Evolutionary conservation across 352 stramenopile genomes (phyloP), one percentile per base, ranked within the genome.

Genomic region (Phytophthora multivora): DNA sequence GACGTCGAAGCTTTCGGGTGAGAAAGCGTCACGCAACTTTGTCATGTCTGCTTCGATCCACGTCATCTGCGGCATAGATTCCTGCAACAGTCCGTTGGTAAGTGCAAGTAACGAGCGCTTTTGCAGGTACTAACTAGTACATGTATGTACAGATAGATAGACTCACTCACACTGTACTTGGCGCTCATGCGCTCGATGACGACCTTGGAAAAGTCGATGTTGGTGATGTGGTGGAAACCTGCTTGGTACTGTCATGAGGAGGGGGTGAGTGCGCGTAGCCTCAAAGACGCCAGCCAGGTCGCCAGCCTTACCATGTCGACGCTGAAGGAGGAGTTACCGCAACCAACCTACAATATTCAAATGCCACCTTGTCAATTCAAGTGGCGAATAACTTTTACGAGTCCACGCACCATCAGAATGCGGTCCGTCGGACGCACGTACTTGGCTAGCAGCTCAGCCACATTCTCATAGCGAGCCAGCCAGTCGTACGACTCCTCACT

Each of bases 401-500:
- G 21, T 16, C 10, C 31, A 58, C 41, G 25, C 58, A 83, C 79
- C 59, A 88, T 73, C 10, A 88, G 58, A 40, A 88, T 79, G 48
- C 76, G 73, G 54, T 76, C 63, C 38, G 64, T 64, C 9, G 59
- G 71, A 43, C 58, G 48, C 16, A 88, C 69, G 66, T 78, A 78
- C 45, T 74, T 62, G 38, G 18, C 38, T 38, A 91, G 36, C 36
- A 83, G 43, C 51, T 69, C 57, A 4, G 67, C 69, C 35, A 90
- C 66, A 23, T 84, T 75, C 11, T 82, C 65, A 51, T 75, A 93
- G 23, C 62, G 52, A 2, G 79, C 74, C 28, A 94, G 58, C 86
- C 86, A 94, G 72, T 94, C 86, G 69, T 91, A 94, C 53, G 66
- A 79, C 39, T 90, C 80, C 45, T 94, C 86, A 25, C 78, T 88